Evolutionary conservation across 164 flowering plant species (phyloP), one percentile per base, ranked within the genome.

Genomic region (Cinnamomum micranthum): DNA sequence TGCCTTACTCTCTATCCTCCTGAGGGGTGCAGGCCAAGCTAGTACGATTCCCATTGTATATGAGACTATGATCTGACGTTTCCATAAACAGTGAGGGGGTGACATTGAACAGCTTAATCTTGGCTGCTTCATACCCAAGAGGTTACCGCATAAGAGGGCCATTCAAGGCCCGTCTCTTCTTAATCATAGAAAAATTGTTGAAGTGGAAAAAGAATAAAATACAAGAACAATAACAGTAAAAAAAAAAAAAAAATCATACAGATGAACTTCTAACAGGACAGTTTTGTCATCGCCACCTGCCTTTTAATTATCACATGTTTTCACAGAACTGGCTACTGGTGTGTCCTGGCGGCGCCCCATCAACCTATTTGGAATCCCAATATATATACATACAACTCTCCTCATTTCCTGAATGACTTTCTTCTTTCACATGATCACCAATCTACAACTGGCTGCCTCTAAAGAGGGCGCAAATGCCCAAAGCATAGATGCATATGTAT

Each of bases 261-360:
- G 71, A 41, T 47, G 55, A 41, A 10, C n/a, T 22, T 24, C 27
- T 22, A 64, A 24, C 67, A 22, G 67, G 31, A 22, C 67, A 64
- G 27, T 69, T 12, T 41, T 17, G 6, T 24, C 74, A 71, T 28
- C 50, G 4, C 19, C 74, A 63, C 68, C 74, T 72, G 58, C 33
- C 68, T 14, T 72, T 69, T 80, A 77, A 78, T 70, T 76, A 78
- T 75, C 81, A 51, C 27, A 7, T 25, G 13, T 68, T 13, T 76
- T 41, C 68, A 77, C 79, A 77, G 51, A 47, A 27, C 27, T 41
- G 23, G 27, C 70, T 22, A 14, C 24, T 35, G 23, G 35, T 66
- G 51, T 17, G 11, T 28, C 71, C 52, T 27, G 75, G 72, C 58
- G 22, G 65, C 70, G 15, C 25, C 2, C 50, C 2, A 67, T 58